Percentiles rank a stretch among this genome's conserved stretches.
phyloP scores from a whole-genome alignment of 1,139 yeast genomes.

The Hansenula lynferdii region DNA sequence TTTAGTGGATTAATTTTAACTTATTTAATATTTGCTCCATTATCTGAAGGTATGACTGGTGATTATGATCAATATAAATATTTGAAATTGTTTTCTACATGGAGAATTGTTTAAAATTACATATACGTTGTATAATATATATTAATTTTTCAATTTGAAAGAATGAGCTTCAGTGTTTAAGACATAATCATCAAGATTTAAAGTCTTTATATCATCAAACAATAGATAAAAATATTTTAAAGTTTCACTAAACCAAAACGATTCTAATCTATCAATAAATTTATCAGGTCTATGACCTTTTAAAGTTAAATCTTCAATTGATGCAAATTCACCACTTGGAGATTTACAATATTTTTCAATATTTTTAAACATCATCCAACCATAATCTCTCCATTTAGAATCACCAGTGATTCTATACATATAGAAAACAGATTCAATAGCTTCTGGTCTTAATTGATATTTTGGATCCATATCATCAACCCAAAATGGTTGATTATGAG shows the following conservation, averaged over 20 bases:
- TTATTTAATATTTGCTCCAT: conserved; percentile 31
- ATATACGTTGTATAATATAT: background rate
- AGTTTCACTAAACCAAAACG: conserved; percentile 80
- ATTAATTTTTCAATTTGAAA: conserved; percentile 32
- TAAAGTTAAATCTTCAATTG: conserved; percentile 49
- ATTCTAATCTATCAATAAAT: conserved; percentile 46
- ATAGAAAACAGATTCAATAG: conserved; percentile 70
- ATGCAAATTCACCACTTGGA: conserved; percentile 35
- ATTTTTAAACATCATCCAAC: conserved; percentile 59
- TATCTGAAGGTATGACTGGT: conserved; percentile 51
- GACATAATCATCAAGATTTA: conserved; percentile 66
- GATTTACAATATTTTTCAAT: conserved; percentile 41
- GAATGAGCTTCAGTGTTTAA: conserved; percentile 84
- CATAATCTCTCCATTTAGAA: conserved; percentile 61
- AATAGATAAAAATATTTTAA: conserved; percentile 68
- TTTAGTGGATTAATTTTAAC: conserved; percentile 37
- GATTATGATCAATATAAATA: conserved; percentile 38
- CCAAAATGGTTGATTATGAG: conserved; percentile 28
- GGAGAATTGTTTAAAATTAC: conserved; percentile 25
- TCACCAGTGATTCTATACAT: conserved; percentile 76
- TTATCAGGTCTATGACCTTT: conserved; percentile 15
- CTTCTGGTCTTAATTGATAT: conserved; percentile 67
- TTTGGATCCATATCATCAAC: conserved; percentile 38
- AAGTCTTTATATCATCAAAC: conserved; percentile 53
- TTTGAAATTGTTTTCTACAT: conserved; percentile 38